Conservation (phyloP, 1,284 basidiomycete genomes). For the Moesziomyces antarcticus region DNA sequence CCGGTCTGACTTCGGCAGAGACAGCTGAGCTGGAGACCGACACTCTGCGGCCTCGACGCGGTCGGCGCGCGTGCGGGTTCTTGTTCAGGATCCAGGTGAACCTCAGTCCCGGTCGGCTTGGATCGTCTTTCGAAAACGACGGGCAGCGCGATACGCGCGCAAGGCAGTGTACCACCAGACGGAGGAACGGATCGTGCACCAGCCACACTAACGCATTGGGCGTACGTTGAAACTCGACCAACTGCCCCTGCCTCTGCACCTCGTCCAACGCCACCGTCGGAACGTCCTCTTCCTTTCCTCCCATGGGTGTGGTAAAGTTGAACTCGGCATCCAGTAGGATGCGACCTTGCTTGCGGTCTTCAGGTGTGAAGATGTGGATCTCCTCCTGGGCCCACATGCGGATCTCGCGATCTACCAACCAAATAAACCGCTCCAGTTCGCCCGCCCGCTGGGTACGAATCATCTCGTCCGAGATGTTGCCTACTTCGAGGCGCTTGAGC, state of each 20-base stretch:
- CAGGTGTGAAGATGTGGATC: conserved; percentile 19
- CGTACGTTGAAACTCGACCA: conserved; percentile 52
- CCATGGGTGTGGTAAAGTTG: conserved; percentile 11
- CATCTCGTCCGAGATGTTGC: conserved; percentile 18
- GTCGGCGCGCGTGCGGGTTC: conserved; percentile 46
- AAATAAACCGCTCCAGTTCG: conserved; percentile 48
- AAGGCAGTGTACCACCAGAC: conserved; percentile 60
- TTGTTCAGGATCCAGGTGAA: conserved; percentile 62
- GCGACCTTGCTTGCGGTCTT: conserved; percentile 8
- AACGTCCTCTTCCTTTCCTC: conserved; percentile 1
- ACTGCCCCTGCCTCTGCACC: neutral
- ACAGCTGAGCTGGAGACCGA: conserved; percentile 15
- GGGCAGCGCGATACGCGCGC: conserved; percentile 54
- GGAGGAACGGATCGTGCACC: conserved; percentile 50
- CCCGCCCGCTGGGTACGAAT: conserved; percentile 18
- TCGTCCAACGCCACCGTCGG: conserved; percentile 15
- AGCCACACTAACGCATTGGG: conserved; percentile 59
- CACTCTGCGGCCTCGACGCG: conserved; percentile 23
- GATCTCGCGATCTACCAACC: conserved; percentile 46
- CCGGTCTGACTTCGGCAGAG: neutral
- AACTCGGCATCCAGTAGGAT: conserved; percentile 21
- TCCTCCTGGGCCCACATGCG: conserved; percentile 36
- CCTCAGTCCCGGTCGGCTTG: conserved; percentile 1
- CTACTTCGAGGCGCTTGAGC: conserved; percentile 37
- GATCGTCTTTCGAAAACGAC: conserved; percentile 53